Evolutionary conservation across 2,329 filamentous ascomycete genomes (phyloP), one percentile per base, ranked within the genome.

Genomic region (Penicillium brevicompactum): DNA sequence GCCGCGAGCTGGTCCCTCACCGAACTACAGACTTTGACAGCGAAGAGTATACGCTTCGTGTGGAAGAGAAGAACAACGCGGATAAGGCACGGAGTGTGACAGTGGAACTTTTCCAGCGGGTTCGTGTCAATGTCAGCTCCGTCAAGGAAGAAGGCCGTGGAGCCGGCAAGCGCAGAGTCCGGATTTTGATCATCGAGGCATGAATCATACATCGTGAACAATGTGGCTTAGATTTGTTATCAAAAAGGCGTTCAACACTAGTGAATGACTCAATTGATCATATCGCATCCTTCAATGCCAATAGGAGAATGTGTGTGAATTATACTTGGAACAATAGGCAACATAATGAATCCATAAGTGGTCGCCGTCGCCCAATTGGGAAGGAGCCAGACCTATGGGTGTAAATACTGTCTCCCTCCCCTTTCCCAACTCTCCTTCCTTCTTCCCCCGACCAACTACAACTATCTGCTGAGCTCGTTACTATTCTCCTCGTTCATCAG

Each of bases 61-160:
- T 87, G 31, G 80, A 77, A 61, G 81, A 84, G 45, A 78, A 78
- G 63, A 80, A 60, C 56, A 87, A 63, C 37, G 16, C 62, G 11
- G 69, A 72, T 48, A 65, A 69, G 11, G 68, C 67, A 24, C 68
- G 70, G 8, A 61, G 66, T 40, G 76, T 81, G 59, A 82, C 76
- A 60, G 83, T 97, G 1, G 91, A 95, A 74, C 77, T 99, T 56
- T 99, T 99, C 81, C 87, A 94, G 74, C 96, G 93, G 80, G 89
- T 99, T 62, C 84, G 82, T 65, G 93, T 99, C 13, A 86, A 87
- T 70, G 92, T 99, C 61, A 90, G 87, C 67, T 95, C 97, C 72
- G 89, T 96, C 70, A 91, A 92, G 80, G 94, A 99, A 74, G 91
- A 95, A 59, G 75, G 74, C 18, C 72, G 77, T 78, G 86, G 86